A percentile compares a stretch with the other conserved stretches of the same genome.
These are phyloP conservation scores for Chytriomyces hyalinus DNA, from an alignment of 192 early-diverging fungal species.

Conservation along the genomic window DNA sequence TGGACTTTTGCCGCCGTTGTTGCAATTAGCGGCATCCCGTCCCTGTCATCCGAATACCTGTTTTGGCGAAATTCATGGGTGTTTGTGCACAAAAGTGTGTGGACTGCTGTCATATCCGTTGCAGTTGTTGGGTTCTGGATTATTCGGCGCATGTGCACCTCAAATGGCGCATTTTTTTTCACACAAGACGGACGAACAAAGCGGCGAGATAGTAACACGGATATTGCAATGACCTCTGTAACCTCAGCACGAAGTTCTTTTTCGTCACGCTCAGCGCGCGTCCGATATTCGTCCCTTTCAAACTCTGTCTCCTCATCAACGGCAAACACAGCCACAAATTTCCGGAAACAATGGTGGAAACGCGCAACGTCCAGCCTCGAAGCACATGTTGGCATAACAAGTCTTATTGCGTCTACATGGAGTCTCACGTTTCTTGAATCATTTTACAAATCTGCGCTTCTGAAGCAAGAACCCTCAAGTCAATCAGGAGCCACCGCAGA, in stretches of 20 bases:
- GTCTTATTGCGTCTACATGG: slow-evolving; percentile 9
- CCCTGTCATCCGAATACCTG: not conserved
- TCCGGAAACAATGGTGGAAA: slow-evolving; percentile 3
- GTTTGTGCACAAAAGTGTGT: no score
- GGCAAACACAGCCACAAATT: not conserved
- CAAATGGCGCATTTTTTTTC: no score
- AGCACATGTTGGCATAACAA: slow-evolving; percentile 1
- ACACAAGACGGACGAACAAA: no score
- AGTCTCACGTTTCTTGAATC: slow-evolving; percentile 7
- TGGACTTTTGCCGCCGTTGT: not conserved
- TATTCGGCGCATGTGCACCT: no score
- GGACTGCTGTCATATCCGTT: no score
- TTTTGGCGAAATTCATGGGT: not conserved
- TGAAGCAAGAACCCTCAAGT: not conserved
- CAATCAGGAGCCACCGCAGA: not conserved
- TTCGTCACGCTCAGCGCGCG: no score
- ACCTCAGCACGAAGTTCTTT: no score
- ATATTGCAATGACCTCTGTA: no score
- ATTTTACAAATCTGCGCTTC: not conserved
- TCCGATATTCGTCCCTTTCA: no score
- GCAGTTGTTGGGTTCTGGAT: no score
- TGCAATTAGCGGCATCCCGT: not conserved
- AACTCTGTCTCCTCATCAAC: not conserved
- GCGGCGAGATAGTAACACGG: no score
- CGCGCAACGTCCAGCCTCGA: not conserved